A percentile compares a stretch with the other conserved stretches of the same genome.
Evolutionary conservation across 306 rosid species (phyloP).

Genomic region (Cicer yamashitae): DNA sequence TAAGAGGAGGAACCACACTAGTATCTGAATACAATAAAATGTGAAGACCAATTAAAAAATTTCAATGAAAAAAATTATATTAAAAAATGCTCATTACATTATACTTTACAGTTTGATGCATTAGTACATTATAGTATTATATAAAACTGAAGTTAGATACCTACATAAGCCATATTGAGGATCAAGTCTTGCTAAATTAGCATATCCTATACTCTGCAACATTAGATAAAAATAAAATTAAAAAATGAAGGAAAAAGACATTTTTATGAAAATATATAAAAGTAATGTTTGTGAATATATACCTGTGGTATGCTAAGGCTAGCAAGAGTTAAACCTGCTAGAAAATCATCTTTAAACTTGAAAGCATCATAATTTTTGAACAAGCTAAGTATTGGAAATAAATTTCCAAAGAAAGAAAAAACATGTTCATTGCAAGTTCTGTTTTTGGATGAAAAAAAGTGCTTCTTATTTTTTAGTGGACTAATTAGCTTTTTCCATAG

Average conservation of each 20-base stretch:
- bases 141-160: constrained; percentile 39
- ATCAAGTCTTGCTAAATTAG: constrained; percentile 81
- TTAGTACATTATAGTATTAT: not conserved
- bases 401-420: constrained; percentile 44
- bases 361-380: constrained; percentile 63
- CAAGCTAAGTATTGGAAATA: constrained; percentile 82
- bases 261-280: not conserved
- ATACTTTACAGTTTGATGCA: too few relatives aligned
- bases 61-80: too few relatives aligned
- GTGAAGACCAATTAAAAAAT: not conserved
- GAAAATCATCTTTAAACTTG: constrained; percentile 67
- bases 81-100: too few relatives aligned
- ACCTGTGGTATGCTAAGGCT: constrained; percentile 96
- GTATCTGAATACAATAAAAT: constrained; percentile 61
- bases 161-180: constrained; percentile 90
- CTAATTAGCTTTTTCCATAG: constrained; percentile 48
- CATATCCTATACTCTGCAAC: constrained; percentile 92
- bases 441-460: constrained; percentile 45
- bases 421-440: constrained; percentile 28
- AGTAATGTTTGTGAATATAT: not conserved
- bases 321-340: constrained; percentile 91
- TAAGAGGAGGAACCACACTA: constrained; percentile 86
- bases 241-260: not conserved
- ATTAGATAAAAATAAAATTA: not conserved
- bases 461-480: constrained; percentile 46